phyloP scores from a whole-genome alignment of 2,329 filamentous ascomycete genomes.

The Hyphodiscus sp. region DNA sequence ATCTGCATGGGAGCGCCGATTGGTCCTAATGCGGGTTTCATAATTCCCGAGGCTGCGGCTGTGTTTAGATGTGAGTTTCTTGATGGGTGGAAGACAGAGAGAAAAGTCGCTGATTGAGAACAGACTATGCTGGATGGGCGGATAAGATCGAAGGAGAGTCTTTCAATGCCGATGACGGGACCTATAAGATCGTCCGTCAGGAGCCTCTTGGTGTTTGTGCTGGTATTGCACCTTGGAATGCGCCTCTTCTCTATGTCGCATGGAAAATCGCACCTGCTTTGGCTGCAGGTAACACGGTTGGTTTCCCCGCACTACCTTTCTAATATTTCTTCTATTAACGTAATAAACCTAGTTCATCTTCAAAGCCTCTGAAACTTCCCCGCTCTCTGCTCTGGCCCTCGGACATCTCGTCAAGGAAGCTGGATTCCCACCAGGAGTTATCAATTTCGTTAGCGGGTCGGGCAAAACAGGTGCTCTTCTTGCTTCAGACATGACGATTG shows the following conservation, averaged over 20 bases:
- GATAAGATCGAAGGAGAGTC: constrained; percentile 34
- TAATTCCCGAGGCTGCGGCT: constrained; percentile 30
- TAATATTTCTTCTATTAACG: neutral
- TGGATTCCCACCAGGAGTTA: constrained; percentile 32
- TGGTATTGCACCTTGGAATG: constrained; percentile 53
- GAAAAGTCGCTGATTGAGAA: neutral
- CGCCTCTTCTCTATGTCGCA: constrained; percentile 39
- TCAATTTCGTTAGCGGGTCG: constrained; percentile 35
- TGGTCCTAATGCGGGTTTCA: constrained; percentile 37
- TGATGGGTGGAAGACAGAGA: neutral
- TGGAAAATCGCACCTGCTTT: constrained; percentile 55
- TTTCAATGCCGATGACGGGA: constrained; percentile 37
- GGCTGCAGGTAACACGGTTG: constrained; percentile 46
- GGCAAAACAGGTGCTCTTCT: constrained; percentile 32
- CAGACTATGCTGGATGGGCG: constrained; percentile 33
- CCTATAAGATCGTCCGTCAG: constrained; percentile 33
- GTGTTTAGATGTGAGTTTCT: constrained; percentile 19
- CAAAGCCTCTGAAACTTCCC: constrained; percentile 58
- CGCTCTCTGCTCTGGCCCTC: constrained; percentile 45
- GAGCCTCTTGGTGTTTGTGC: constrained; percentile 40
- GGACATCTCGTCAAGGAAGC: constrained; percentile 20
- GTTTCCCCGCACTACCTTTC: neutral
- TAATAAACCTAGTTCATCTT: constrained; percentile 38
- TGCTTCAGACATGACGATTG: constrained; percentile 32
- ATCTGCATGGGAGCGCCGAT: constrained; percentile 40